Percentiles rank a stretch among this genome's conserved stretches.
Evolutionary conservation across 257 asterid genomes (phyloP).

Genomic region (Penstemon barbatus): DNA sequence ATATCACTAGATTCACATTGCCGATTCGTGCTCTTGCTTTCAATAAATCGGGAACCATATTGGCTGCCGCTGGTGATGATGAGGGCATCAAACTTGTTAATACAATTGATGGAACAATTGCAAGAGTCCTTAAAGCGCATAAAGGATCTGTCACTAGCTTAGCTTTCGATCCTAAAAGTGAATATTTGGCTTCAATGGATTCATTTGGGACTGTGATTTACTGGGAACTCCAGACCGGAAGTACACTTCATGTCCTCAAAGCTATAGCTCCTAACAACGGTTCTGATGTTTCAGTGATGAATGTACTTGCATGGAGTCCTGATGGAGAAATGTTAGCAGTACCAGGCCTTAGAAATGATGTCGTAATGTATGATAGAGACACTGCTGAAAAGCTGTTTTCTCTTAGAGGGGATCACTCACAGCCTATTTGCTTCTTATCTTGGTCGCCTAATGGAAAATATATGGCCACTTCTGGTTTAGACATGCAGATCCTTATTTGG

Average conservation of each 20-base stretch:
- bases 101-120: constrained; percentile 87
- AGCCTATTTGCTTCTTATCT: constrained; percentile 81
- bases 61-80: constrained; percentile 98
- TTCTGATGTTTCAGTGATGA: constrained; percentile 53
- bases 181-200: constrained; percentile 89
- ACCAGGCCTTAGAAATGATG: constrained; percentile 94
- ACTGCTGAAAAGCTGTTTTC: constrained; percentile 83
- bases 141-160: constrained; percentile 82
- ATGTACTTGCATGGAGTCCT: constrained; percentile 87
- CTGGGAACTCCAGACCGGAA: constrained; percentile 96
- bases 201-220: constrained; percentile 76
- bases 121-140: constrained; percentile 93
- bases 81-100: constrained; percentile 93
- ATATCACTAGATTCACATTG: constrained; percentile 86
- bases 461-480: constrained; percentile 92
- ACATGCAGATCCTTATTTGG: constrained; percentile 85
- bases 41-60: constrained; percentile 82
- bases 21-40: constrained; percentile 87
- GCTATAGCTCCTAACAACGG: constrained; percentile 76
- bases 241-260: constrained; percentile 69
- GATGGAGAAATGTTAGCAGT: constrained; percentile 94
- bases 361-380: constrained; percentile 93
- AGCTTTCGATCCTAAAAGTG: constrained; percentile 93
- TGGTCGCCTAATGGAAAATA: constrained; percentile 99
- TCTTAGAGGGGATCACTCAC: constrained; percentile 84